A percentile compares a stretch with the other conserved stretches of the same genome.
Evolutionary conservation across 176 grass and related monocot species (phyloP).

Genomic region (Elymus sibiricus): DNA sequence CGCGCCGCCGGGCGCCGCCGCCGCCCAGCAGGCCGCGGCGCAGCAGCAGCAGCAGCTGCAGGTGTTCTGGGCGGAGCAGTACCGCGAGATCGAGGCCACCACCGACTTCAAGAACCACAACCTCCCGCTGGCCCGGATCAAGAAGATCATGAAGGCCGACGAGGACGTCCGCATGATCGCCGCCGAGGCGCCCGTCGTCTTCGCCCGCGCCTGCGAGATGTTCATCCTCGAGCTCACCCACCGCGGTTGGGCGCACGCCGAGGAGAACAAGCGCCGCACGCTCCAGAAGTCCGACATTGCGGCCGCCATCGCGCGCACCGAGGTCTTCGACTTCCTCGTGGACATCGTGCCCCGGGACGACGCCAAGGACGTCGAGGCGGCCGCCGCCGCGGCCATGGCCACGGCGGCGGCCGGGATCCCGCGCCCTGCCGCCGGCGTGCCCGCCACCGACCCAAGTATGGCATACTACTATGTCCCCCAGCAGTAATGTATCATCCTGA

Average conservation of each 20-base stretch:
- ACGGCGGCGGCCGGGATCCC: slow-evolving; percentile 45
- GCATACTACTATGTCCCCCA: slow-evolving; percentile 64
- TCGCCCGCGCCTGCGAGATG: slow-evolving; percentile 90
- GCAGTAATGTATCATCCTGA: slow-evolving; percentile 45
- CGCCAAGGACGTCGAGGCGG: slow-evolving; percentile 55
- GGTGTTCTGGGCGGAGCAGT: slow-evolving; percentile 94
- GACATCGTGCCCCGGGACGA: slow-evolving; percentile 90
- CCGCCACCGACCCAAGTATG: slow-evolving; percentile 40
- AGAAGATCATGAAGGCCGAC: slow-evolving; percentile 99
- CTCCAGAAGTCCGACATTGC: slow-evolving; percentile 95
- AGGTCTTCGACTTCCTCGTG: slow-evolving; percentile 90
- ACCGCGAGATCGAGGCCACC: slow-evolving; percentile 78
- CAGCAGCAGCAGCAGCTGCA: slow-evolving; percentile 73
- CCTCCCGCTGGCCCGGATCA: slow-evolving; percentile 85
- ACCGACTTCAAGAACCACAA: slow-evolving; percentile 89
- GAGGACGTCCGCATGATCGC: slow-evolving; percentile 95
- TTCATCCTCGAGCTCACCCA: slow-evolving; percentile 93
- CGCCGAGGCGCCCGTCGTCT: slow-evolving; percentile 86
- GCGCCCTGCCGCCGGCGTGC: slow-evolving; percentile 39
- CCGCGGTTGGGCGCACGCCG: slow-evolving; percentile 85
- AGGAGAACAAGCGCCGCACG: slow-evolving; percentile 92
- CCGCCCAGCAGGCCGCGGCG: slow-evolving; percentile 39
- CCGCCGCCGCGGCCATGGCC: slow-evolving; percentile 21
- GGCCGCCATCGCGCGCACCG: slow-evolving; percentile 78
- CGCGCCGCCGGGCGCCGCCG: slow-evolving; percentile 37